Evolutionary conservation across 805 yeast genomes (phyloP).

Genomic region (Saturnispora hagleri): DNA sequence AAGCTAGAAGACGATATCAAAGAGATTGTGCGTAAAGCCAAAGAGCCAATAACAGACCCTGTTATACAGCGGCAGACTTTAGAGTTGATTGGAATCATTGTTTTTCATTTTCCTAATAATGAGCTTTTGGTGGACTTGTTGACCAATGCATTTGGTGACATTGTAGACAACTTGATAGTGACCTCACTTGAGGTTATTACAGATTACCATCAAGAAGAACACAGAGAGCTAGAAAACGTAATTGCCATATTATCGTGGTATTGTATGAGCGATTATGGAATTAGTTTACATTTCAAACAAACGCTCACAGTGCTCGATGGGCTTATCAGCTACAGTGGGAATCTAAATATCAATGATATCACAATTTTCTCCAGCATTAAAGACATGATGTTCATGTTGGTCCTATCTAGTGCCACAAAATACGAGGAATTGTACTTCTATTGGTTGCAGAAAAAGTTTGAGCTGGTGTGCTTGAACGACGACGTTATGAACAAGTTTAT

Average conservation of each 20-base stretch:
- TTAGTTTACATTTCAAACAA: neutral
- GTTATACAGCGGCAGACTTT: neutral
- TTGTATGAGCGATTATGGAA: neutral
- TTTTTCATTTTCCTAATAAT: neutral
- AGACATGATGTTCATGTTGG: neutral
- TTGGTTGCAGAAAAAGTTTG: neutral
- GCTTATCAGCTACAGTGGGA: neutral
- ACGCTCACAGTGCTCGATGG: neutral
- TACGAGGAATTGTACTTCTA: neutral
- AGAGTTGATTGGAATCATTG: neutral
- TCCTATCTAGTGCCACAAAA: neutral
- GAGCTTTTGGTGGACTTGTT: neutral
- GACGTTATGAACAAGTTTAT: neutral
- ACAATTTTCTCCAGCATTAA: neutral
- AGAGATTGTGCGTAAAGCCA: neutral
- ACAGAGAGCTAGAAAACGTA: neutral
- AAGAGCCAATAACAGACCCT: neutral
- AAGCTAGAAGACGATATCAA: neutral
- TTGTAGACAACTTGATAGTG: neutral
- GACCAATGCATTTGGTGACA: neutral
- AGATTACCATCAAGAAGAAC: neutral
- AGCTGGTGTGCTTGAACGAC: neutral
- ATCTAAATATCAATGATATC: neutral
- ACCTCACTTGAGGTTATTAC: neutral
- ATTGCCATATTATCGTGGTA: neutral